Evolutionary conservation across 352 stramenopile genomes (phyloP), one percentile per base, ranked within the genome.

Genomic region (Globisporangium radiosum): DNA sequence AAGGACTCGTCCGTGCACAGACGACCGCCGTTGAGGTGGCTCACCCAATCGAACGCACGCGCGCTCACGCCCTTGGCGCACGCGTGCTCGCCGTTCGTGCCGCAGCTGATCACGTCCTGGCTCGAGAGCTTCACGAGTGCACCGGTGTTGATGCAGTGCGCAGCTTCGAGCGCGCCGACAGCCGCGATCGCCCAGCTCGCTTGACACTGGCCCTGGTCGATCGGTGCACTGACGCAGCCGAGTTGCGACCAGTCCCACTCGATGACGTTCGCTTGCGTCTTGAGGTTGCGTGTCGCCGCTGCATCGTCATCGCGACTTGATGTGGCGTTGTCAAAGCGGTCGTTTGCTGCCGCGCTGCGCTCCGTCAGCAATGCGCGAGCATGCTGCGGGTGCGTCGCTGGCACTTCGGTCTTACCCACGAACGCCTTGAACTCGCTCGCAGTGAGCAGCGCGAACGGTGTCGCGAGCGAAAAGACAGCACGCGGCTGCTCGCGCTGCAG

Each of bases 101-200:
- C 68, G 51, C 81, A 90, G 37, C 76, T 87, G 54, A 88, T 80
- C 52, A 88, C 71, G 62, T 90, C 72, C 60, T 90, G 81, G 36
- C 81, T 73, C 1, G 76, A 63, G 33, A 90, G 72, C 19, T 55
- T 63, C 0, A 69, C 65, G 7, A 84, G 60, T 3, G 63, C 69
- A 8, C 62, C 65, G 3, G 65, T 73, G 2, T 71, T 62, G 14
- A 80, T 69, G 25, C 73, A 86, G 36, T 80, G 69, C 36, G 62
- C 73, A 0, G 67, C 73, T 55, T 86, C 76, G 58, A 86, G 76
- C 9, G 72, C 73, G 10, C 70, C 76, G 7, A 71, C 76, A 1
- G 76, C 67, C 10, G 76, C 78, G 59, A 87, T 80, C 0, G 76
- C 73, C 73, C 73, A 87, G 56, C 73, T 81, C 52, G 73, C 72